Evolutionary conservation across 1,139 yeast genomes (phyloP), one percentile per base, ranked within the genome.

Genomic region (Yamadazyma jaroonii): DNA sequence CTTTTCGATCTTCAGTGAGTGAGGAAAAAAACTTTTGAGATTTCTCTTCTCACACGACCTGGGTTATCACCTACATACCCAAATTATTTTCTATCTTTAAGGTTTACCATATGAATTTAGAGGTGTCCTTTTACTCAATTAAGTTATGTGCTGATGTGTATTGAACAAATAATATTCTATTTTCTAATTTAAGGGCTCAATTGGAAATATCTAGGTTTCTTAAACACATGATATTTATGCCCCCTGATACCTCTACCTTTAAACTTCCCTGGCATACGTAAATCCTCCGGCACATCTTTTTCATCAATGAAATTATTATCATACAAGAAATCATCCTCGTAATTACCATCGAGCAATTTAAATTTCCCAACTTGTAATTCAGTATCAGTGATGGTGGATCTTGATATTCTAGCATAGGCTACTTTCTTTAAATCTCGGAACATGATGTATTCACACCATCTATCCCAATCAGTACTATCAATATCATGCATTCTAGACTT

Each of bases 381-480:
- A 1, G 98, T 92, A 56, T 92, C 98, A 1, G 98, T 92, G 48
- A 92, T 90, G 2, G 96, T 83, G 7, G 95, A 87, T 56, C 98
- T 77, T 33, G 95, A 83, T 29, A 92, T 84, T 59, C 98, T 80
- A 2, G 97, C 97, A 58, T 92, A 92, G 1, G 95, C 97, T 2
- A 86, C 80, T 61, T 96, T 84, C 59, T 80, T 84, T 62, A 92
- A 67, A 43, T 84, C 83, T 59, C 92, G 85, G 74, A 84, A 92
- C 48, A 92, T 67, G 45, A 92, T 89, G 63, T 92, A 92, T 64
- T 92, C 95, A 66, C 98, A 92, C 98, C 98, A 92, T 65, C 98
- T 79, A 57, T 92, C 98, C 84, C 94, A 87, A 59, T 92, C 98
- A 9, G 84, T 72, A 36, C 90, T 83, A 57, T 92, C 98, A 48